phyloP scores from a whole-genome alignment of 2,329 filamentous ascomycete species.

The Fusarium verticillioides region DNA sequence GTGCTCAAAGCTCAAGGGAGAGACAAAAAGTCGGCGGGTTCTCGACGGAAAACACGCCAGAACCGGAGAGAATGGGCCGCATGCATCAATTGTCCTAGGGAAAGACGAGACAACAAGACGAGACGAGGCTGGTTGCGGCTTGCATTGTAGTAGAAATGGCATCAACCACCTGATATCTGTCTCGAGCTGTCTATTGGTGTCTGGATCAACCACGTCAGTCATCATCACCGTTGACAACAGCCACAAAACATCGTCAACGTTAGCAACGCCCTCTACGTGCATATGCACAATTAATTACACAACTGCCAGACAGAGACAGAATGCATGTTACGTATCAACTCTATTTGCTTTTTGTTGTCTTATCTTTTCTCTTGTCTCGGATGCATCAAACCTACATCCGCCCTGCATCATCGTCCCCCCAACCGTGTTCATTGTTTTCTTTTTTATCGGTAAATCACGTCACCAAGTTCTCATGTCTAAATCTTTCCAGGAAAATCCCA shows the following conservation, averaged over 20 bases:
- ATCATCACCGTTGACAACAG: conserved; percentile 34
- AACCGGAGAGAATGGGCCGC: neutral
- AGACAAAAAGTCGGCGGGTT: neutral
- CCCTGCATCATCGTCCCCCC: conserved; percentile 18
- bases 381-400: conserved; percentile 7
- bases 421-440: conserved; percentile 5
- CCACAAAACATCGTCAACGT: conserved; percentile 4
- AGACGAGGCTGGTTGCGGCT: neutral
- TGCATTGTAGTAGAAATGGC: neutral
- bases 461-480: neutral
- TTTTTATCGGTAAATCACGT: conserved; percentile 11
- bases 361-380: conserved; percentile 21
- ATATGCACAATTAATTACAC: conserved; percentile 22
- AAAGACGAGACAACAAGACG: neutral
- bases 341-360: conserved; percentile 13
- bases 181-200: conserved; percentile 5
- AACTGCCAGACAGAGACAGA: neutral
- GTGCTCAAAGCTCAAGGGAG: conserved; percentile 8
- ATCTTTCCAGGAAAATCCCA: neutral
- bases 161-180: neutral
- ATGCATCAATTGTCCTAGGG: neutral
- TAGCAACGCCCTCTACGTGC: conserved; percentile 7
- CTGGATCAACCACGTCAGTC: conserved; percentile 32
- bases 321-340: conserved; percentile 6
- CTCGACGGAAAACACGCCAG: neutral